Conservation (phyloP, 176 grass and related monocot species). For the Elaeis guineensis region DNA sequence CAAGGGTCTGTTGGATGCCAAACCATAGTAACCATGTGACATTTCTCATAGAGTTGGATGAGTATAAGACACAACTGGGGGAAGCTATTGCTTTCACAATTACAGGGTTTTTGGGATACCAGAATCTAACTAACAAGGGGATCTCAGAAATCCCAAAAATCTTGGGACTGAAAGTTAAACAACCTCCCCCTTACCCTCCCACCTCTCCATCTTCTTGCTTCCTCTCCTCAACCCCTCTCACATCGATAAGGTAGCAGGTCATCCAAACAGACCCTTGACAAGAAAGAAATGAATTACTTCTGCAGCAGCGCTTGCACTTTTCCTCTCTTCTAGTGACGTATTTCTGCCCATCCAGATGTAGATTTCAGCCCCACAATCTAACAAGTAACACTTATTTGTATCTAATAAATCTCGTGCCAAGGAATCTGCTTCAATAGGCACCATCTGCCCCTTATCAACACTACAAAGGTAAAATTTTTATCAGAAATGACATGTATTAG, state of each 20-base stretch:
- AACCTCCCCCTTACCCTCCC: no score
- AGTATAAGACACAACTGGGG: no score
- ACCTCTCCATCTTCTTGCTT: neutral
- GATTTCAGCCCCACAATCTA: slow-evolving; percentile 82
- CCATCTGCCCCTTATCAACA: slow-evolving; percentile 65
- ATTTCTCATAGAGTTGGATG: no score
- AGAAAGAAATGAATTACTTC: slow-evolving; percentile 57
- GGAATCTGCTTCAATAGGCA: slow-evolving; percentile 44
- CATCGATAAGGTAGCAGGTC: slow-evolving; percentile 1
- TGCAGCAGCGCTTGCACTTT: slow-evolving; percentile 70
- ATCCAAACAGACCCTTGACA: slow-evolving; percentile 2
- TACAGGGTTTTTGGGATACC: no score
- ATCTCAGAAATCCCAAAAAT: no score
- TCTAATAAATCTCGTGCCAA: slow-evolving; percentile 73
- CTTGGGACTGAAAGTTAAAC: no score
- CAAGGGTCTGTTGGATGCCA: neutral
- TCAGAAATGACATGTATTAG: neutral
- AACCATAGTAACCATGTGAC: no score
- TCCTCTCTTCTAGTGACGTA: slow-evolving; percentile 78
- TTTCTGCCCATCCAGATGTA: slow-evolving; percentile 96
- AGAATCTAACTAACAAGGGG: no score
- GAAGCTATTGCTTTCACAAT: no score
- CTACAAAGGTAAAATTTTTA: slow-evolving; percentile 31
- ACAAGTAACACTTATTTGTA: slow-evolving; percentile 78
- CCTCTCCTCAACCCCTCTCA: neutral